Evolutionary conservation across 371 early-diverging fungal species (phyloP), one percentile per base, ranked within the genome.

Genomic region (Blakeslea trispora): DNA sequence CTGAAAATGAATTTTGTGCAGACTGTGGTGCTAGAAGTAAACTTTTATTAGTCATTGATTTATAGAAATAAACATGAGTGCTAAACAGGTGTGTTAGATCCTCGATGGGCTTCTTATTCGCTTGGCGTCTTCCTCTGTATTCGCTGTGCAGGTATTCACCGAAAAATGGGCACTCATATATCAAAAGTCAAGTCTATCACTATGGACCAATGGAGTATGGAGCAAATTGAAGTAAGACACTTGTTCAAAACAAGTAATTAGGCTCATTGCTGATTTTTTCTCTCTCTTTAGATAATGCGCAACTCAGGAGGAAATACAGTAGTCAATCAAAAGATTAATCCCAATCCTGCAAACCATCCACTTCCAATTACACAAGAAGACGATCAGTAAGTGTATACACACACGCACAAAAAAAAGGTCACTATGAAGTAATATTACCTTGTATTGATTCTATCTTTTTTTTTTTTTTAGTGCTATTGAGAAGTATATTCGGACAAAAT

Each of bases 61-160:
- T 43, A 9, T 43, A 14, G 18, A 9, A 9, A 43, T 14, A 10
- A 44, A 5, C n/a, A n/a, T n/a, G n/a, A 14, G 10, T 3, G 18
- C 19, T 18, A 18, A 19, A 44, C 10, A 44, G 5, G 2, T 54
- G 14, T 39, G 17, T 7, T 81, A 96, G 96, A 90, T 52, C 95
- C 98, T 48, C 93, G 96, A 24, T 97, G 97, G 97, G 95, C 96
- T 17, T 94, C 94, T 7, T 92, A 87, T 85, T 94, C 95, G 54
- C 70, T 97, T 22, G 97, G 98, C 15, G 79, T 95, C 35, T 97
- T 98, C 66, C 63, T 98, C 24, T 98, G 98, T 74, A 94, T 97
- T 41, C 85, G 95, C 2, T 98, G 98, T 75, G 91, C 89, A 31
- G 93, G 97, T 22, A 76, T 94, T 55, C 98, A 98, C 64, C 81